These are phyloP conservation scores for Hypoxylon fuscum DNA, from an alignment of 495 filamentous ascomycete genomes.

Conservation along the genomic window DNA sequence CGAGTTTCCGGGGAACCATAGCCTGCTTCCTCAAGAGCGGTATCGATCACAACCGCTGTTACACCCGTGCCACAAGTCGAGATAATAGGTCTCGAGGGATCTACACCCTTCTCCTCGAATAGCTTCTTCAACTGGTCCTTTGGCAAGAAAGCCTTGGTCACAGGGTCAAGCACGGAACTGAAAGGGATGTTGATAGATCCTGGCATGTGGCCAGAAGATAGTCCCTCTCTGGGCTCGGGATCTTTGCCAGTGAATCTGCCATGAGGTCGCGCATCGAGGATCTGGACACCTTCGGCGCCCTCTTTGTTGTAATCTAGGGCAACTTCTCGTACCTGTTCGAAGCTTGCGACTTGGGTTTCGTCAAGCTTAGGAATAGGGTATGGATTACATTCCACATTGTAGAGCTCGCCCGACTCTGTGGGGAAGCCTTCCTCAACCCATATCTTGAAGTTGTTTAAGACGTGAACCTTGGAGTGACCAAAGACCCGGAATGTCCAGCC, in stretches of 20 bases:
- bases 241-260: slow-evolving; percentile 84
- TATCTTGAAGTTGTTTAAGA: slow-evolving; percentile 92
- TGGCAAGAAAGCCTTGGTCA: slow-evolving; percentile 81
- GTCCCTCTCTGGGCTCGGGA: slow-evolving; percentile 84
- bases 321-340: slow-evolving; percentile 80
- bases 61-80: slow-evolving; percentile 93
- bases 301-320: slow-evolving; percentile 80
- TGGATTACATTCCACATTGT: slow-evolving; percentile 64
- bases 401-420: slow-evolving; percentile 78
- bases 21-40: slow-evolving; percentile 81
- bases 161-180: slow-evolving; percentile 78
- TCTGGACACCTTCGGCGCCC: slow-evolving; percentile 80
- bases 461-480: slow-evolving; percentile 87
- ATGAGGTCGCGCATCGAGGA: slow-evolving; percentile 85
- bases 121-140: slow-evolving; percentile 73
- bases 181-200: slow-evolving; percentile 86
- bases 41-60: slow-evolving; percentile 91
- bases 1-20: slow-evolving; percentile 73
- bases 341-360: slow-evolving; percentile 61
- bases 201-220: slow-evolving; percentile 93
- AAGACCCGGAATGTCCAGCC: slow-evolving; percentile 92
- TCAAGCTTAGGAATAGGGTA: slow-evolving; percentile 64
- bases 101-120: slow-evolving; percentile 80
- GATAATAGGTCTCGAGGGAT: slow-evolving; percentile 86
- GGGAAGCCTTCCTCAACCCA: slow-evolving; percentile 87